These are phyloP conservation scores for Amaranthus tricolor DNA, from an alignment of 179 eudicot species.

Conservation along the genomic window DNA sequence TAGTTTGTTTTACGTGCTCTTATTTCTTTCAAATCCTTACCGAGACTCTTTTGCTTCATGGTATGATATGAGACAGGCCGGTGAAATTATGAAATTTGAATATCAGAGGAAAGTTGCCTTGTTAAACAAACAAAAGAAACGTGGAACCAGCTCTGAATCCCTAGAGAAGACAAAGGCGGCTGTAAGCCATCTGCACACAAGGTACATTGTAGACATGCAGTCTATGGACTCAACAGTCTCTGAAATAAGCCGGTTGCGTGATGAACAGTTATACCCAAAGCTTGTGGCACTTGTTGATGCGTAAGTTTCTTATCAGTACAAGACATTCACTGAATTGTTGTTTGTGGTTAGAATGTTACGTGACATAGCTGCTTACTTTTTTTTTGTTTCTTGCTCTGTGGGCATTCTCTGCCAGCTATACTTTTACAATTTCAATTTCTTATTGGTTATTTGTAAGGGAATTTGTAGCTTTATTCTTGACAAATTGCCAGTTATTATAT, in stretches of 20 bases:
- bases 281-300: constrained; percentile 79
- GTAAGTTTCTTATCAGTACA: constrained; percentile 42
- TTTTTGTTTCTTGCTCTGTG: constrained; percentile 1
- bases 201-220: constrained; percentile 97
- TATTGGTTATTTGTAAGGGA: too few species aligned
- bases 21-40: background rate
- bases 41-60: constrained; percentile 4
- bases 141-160: constrained; percentile 50
- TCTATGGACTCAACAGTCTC: constrained; percentile 92
- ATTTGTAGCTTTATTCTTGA: background rate
- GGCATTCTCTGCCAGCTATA: too few species aligned
- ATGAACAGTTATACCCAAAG: constrained; percentile 77
- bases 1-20: constrained; percentile 2
- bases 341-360: background rate
- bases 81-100: constrained; percentile 84
- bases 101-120: constrained; percentile 81
- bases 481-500: background rate
- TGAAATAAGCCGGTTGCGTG: constrained; percentile 83
- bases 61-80: constrained; percentile 54
- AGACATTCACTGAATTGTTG: background rate
- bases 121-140: constrained; percentile 74
- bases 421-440: background rate
- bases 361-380: background rate
- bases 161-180: constrained; percentile 85
- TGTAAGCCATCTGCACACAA: constrained; percentile 86